A percentile compares a stretch with the other conserved stretches of the same genome.
phyloP scores from a whole-genome alignment of 2,329 filamentous ascomycete species.

The Paecilomyces fulvus region DNA sequence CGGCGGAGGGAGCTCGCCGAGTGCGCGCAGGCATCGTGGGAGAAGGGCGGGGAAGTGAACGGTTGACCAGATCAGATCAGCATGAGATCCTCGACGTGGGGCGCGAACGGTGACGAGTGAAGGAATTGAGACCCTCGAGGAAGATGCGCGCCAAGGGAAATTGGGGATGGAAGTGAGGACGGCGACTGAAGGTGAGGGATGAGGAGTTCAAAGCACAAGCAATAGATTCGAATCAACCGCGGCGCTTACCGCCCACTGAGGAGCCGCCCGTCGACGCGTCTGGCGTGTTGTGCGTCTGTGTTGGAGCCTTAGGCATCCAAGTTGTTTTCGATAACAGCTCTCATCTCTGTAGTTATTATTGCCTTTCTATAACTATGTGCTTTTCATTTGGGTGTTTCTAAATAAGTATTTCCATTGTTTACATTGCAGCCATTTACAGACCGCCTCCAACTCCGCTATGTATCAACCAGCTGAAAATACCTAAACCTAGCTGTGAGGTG shows the following conservation, averaged over 20 bases:
- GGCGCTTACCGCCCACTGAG: not conserved
- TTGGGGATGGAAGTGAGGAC: not conserved
- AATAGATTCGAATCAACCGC: not conserved
- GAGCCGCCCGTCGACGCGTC: constrained; percentile 6
- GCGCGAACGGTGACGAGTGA: not conserved
- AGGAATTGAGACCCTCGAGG: not conserved
- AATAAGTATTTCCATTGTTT: no score
- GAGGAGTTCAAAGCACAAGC: not conserved
- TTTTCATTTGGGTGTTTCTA: no score
- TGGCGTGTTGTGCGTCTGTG: constrained; percentile 4
- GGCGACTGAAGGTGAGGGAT: not conserved
- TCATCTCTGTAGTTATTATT: not conserved
- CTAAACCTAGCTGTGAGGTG: no score
- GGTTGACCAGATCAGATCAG: constrained; percentile 6
- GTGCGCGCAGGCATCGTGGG: constrained; percentile 37
- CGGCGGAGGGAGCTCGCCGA: constrained; percentile 26
- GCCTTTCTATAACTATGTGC: no score
- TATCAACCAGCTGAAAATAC: no score
- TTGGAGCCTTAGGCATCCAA: not conserved
- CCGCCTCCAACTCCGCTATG: no score
- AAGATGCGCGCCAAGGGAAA: not conserved
- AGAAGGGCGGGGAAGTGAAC: constrained; percentile 8
- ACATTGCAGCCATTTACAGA: no score
- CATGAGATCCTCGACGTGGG: constrained; percentile 5
- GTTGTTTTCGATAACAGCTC: not conserved